Evolutionary conservation across 768 basidiomycete species (phyloP), one percentile per base, ranked within the genome.

Genomic region (Rhizopogon vesiculosus): DNA sequence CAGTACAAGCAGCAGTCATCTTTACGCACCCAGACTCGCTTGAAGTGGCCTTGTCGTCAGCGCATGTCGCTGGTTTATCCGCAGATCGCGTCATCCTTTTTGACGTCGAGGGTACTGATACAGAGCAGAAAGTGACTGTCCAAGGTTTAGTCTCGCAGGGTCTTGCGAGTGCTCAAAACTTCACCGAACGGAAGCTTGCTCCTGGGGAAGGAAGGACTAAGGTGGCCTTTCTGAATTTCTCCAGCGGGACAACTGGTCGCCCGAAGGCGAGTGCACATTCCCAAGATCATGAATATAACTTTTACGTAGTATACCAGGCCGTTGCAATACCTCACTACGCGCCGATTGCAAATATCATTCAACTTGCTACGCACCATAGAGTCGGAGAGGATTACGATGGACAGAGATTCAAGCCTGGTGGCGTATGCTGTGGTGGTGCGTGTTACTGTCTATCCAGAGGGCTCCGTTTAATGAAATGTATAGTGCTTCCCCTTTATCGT

Each of bases 201-300:
- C 75, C 76, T 0, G 84, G 85, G 1, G 88, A 90, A 69, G 86
- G 73, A 16, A 86, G 75, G 68, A 84, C 78, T 10, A 90, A 87
- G 64, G 64, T 89, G 13, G 88, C 89, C 0, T 82, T 89, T 57
- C 69, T 89, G 28, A 83, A 78, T 63, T 89, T 89, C 64, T 89
- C 87, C 0, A 88, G 87, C 19, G 86, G 86, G 22, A 91, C 88
- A 0, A 91, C 89, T 2, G 88, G 89, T 0, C 80, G 74, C 57
- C 88, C 89, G 0, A 87, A 90, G 80, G 85, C 83, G 51, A n/a
- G 57, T 18, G 19, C 7, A 2, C 22, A 18, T 39, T 51, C 9
- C 18, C 6, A 19, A 18, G 40, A 4, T 6, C 16, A 22, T 49
- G 43, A 4, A 51, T 31, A 25, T 15, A 9, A 29, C 16, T 22